These are phyloP conservation scores for Pythium sp. DNA, from an alignment of 352 stramenopile species.

Conservation along the genomic window DNA sequence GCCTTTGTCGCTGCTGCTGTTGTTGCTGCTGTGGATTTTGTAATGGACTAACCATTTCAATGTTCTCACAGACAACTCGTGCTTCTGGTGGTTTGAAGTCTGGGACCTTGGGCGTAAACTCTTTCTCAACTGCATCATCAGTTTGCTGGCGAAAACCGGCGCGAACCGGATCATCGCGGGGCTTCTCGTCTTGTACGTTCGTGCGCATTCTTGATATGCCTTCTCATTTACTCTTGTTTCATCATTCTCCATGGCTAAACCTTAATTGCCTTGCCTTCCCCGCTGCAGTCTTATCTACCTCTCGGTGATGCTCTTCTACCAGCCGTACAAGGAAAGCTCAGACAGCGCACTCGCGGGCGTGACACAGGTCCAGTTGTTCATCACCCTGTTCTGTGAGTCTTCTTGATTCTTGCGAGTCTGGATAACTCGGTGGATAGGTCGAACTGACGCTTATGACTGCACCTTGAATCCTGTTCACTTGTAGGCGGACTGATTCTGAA, in stretches of 20 bases:
- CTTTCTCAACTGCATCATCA: conserved; percentile 66
- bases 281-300: conserved; percentile 62
- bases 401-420: not conserved
- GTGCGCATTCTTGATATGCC: not conserved
- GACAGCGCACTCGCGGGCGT: conserved; percentile 63
- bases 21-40: not conserved
- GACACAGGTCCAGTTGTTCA: conserved; percentile 74
- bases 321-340: conserved; percentile 60
- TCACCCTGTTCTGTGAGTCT: conserved; percentile 72
- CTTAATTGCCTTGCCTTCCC: not conserved
- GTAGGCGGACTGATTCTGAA: conserved; percentile 66
- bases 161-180: conserved; percentile 69
- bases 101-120: conserved; percentile 74
- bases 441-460: not conserved
- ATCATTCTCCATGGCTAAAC: not conserved
- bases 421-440: not conserved
- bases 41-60: not conserved
- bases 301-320: conserved; percentile 66
- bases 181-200: conserved; percentile 62
- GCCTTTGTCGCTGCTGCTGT: not conserved
- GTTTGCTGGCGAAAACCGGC: conserved; percentile 53
- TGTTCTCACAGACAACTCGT: conserved; percentile 36
- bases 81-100: conserved; percentile 82
- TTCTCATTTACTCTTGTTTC: not conserved
- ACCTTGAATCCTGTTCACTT: not conserved